phyloP scores from a whole-genome alignment of 768 basidiomycete species.

The Rhizopogon vesiculosus region DNA sequence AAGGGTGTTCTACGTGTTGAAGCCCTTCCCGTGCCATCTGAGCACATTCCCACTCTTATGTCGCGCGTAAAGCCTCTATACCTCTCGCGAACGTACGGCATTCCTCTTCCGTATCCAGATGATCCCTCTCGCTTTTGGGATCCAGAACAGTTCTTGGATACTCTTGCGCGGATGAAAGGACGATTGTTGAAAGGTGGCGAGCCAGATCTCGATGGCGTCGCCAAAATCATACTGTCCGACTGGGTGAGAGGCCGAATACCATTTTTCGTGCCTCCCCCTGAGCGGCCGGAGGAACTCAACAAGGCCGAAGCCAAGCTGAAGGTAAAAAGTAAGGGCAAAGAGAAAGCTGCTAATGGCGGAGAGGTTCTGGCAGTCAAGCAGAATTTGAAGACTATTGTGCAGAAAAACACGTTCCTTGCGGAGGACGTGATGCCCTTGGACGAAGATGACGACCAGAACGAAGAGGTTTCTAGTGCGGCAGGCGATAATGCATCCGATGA shows the following conservation, averaged over 20 bases:
- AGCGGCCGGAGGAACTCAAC: constrained; percentile 68
- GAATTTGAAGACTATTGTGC: constrained; percentile 81
- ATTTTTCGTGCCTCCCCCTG: constrained; percentile 92
- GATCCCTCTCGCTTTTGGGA: constrained; percentile 54
- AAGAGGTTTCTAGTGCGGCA: constrained; percentile 12
- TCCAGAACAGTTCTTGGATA: constrained; percentile 76
- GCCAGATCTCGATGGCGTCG: constrained; percentile 86
- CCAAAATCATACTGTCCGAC: constrained; percentile 92
- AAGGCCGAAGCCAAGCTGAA: constrained; percentile 45
- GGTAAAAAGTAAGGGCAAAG: constrained; percentile 53
- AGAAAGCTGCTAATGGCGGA: constrained; percentile 27
- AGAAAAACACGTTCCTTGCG: constrained; percentile 81
- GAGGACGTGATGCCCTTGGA: constrained; percentile 78
- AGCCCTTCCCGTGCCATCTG: constrained; percentile 86
- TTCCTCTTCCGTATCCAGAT: constrained; percentile 57
- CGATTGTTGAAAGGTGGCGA: constrained; percentile 92
- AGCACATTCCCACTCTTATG: constrained; percentile 87
- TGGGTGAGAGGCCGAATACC: constrained; percentile 98
- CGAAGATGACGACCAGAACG: constrained; percentile 33
- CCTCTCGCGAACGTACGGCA: constrained; percentile 78
- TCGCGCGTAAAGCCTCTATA: constrained; percentile 91
- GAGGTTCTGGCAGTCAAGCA: constrained; percentile 70
- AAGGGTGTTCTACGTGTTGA: constrained; percentile 98
- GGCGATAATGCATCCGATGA: constrained; percentile 11
- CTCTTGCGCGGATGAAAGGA: constrained; percentile 87